Evolutionary conservation across 1,284 basidiomycete species (phyloP).

Genomic region (Ganoderma boninense): DNA sequence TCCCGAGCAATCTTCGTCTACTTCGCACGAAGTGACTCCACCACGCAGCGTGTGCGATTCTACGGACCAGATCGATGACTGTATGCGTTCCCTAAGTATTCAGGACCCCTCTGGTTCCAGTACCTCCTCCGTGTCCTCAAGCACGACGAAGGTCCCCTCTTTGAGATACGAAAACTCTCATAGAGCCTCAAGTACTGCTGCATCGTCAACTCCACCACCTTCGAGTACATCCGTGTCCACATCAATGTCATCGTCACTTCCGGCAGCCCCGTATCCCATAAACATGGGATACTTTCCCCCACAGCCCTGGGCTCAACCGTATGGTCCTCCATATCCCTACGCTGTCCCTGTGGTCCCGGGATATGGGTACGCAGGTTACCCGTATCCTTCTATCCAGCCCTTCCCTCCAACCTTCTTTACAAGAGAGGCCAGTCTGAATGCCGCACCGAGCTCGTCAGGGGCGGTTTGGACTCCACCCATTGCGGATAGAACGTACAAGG

Average conservation of each 20-base stretch:
- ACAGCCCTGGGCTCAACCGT: conserved; percentile 63
- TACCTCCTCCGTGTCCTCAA: conserved; percentile 29
- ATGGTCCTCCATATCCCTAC: conserved; percentile 58
- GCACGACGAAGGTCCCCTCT: conserved; percentile 31
- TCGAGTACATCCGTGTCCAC: conserved; percentile 30
- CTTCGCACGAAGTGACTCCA: not conserved
- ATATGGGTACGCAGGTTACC: conserved; percentile 52
- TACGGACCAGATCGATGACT: not conserved
- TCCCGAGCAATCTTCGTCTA: not conserved
- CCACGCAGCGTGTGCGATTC: not conserved
- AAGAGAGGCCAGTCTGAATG: not conserved
- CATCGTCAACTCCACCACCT: conserved; percentile 23
- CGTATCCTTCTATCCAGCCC: conserved; percentile 40
- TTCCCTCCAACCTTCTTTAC: conserved; percentile 5
- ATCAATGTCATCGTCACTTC: conserved; percentile 37
- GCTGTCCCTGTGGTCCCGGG: conserved; percentile 57
- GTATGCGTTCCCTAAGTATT: conserved; percentile 1
- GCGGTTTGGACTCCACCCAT: not conserved
- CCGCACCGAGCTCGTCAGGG: not conserved
- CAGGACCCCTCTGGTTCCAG: conserved; percentile 5
- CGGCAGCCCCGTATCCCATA: conserved; percentile 48
- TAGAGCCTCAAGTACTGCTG: conserved; percentile 15
- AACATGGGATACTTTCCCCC: conserved; percentile 57
- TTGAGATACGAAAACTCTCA: conserved; percentile 9
- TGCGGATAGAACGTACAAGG: conserved; percentile 23